phyloP scores from a whole-genome alignment of 23 red algal species.

The Cyanidioschyzon merolae region DNA sequence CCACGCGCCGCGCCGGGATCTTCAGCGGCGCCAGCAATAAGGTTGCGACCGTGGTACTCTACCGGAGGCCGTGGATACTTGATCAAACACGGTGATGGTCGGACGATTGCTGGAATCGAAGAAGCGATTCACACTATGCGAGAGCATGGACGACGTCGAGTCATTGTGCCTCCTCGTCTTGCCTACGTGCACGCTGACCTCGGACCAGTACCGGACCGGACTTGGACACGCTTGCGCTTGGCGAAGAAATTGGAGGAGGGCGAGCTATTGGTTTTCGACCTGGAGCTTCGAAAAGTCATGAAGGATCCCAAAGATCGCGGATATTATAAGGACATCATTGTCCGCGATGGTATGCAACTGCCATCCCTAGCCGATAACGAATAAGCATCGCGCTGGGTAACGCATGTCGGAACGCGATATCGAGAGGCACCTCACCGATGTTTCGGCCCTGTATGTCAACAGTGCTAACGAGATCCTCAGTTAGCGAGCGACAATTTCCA shows the following conservation, averaged over 20 bases:
- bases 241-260: constrained; percentile 4
- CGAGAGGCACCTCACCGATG: no score
- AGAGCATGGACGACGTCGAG: constrained; percentile 47
- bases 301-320: constrained; percentile 1
- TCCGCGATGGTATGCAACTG: background rate
- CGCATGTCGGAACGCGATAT: no score
- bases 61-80: constrained; percentile 26
- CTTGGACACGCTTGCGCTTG: constrained; percentile 27
- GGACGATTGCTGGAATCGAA: constrained; percentile 68
- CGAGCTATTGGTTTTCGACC: background rate
- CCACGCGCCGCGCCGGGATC: constrained; percentile 27
- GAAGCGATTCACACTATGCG: constrained; percentile 82
- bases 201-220: constrained; percentile 54
- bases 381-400: no score
- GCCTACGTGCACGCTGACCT: constrained; percentile 49
- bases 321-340: background rate
- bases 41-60: background rate
- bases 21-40: constrained; percentile 23
- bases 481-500: no score
- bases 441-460: no score
- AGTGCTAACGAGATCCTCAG: no score
- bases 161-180: constrained; percentile 58
- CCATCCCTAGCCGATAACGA: no score
- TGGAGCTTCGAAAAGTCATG: background rate
- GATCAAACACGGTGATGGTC: constrained; percentile 80